Conservation (phyloP, 2,329 filamentous ascomycete genomes). For the Colletotrichum graminicola region DNA sequence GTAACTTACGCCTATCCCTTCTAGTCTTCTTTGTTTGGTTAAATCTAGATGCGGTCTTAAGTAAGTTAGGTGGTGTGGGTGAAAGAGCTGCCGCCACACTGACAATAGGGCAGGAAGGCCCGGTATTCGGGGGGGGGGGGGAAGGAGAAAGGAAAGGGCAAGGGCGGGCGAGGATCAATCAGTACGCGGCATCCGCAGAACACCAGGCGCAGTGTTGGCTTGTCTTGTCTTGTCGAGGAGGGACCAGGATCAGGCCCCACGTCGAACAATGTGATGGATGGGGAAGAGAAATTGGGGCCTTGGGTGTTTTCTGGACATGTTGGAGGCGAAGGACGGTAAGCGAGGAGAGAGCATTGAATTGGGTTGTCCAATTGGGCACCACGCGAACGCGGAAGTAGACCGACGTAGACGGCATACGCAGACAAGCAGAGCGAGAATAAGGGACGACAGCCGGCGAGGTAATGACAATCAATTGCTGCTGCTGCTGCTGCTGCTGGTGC, state of each 20-base stretch:
- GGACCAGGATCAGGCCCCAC: constrained; percentile 38
- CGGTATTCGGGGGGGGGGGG: not conserved
- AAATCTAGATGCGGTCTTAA: too few relatives aligned
- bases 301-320: constrained; percentile 20
- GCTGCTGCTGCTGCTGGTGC: too few relatives aligned
- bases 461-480: too few relatives aligned
- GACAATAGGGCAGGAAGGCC: too few relatives aligned
- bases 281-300: constrained; percentile 37
- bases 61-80: too few relatives aligned
- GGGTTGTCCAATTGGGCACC: constrained; percentile 2
- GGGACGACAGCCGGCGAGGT: too few relatives aligned
- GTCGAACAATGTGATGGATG: constrained; percentile 38
- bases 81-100: too few relatives aligned
- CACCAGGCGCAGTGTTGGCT: constrained; percentile 37
- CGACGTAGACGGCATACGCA: too few relatives aligned
- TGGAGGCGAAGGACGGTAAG: constrained; percentile 23
- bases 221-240: constrained; percentile 33
- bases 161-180: constrained; percentile 19
- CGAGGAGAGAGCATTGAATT: constrained; percentile 11
- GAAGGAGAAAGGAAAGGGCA: not conserved
- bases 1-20: too few relatives aligned
- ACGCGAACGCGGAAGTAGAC: not conserved
- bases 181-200: constrained; percentile 31
- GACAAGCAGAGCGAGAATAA: too few relatives aligned
- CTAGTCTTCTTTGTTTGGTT: too few relatives aligned